Conservation (phyloP, 352 stramenopile species). For the Phytophthora sojae region DNA sequence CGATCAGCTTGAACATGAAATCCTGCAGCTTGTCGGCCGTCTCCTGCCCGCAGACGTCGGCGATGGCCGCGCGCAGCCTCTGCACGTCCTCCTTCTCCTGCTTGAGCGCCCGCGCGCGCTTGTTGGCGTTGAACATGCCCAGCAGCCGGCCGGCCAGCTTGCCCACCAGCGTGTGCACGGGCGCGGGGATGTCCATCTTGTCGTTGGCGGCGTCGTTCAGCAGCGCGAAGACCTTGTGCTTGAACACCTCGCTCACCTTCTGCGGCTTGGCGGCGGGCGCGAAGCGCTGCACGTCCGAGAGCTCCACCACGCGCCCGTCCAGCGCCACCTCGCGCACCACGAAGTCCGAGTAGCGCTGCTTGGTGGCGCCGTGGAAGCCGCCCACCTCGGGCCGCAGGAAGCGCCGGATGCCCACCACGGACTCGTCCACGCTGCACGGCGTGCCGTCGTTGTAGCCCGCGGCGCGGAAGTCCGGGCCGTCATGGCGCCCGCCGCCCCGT, state of each 20-base stretch:
- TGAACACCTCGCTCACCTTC: slow-evolving; percentile 85
- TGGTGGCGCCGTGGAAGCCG: slow-evolving; percentile 88
- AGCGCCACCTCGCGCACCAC: slow-evolving; percentile 88
- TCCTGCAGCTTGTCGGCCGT: slow-evolving; percentile 47
- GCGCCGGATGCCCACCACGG: slow-evolving; percentile 71
- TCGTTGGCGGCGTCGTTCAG: slow-evolving; percentile 55
- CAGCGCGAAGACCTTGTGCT: slow-evolving; percentile 72
- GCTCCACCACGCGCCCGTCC: slow-evolving; percentile 57
- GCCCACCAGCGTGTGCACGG: slow-evolving; percentile 63
- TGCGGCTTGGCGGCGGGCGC: slow-evolving; percentile 46
- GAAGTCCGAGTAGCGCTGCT: slow-evolving; percentile 94
- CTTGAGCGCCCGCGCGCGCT: slow-evolving; percentile 45
- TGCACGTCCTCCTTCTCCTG: slow-evolving; percentile 52
- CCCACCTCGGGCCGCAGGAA: slow-evolving; percentile 68
- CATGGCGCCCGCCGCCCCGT: slow-evolving; percentile 26
- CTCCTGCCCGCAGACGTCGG: slow-evolving; percentile 49
- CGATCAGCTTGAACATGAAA: slow-evolving; percentile 60
- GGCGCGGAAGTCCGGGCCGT: slow-evolving; percentile 56
- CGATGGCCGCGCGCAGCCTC: slow-evolving; percentile 53
- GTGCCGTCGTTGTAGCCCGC: slow-evolving; percentile 81
- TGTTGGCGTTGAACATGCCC: slow-evolving; percentile 73
- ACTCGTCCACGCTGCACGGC: slow-evolving; percentile 79
- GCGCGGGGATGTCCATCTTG: slow-evolving; percentile 42
- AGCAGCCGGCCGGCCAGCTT: slow-evolving; percentile 64
- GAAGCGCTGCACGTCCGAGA: slow-evolving; percentile 74